A percentile compares a stretch with the other conserved stretches of the same genome.
These are phyloP conservation scores for Theobroma cacao DNA, from an alignment of 345 rosid genomes.

Conservation along the genomic window DNA sequence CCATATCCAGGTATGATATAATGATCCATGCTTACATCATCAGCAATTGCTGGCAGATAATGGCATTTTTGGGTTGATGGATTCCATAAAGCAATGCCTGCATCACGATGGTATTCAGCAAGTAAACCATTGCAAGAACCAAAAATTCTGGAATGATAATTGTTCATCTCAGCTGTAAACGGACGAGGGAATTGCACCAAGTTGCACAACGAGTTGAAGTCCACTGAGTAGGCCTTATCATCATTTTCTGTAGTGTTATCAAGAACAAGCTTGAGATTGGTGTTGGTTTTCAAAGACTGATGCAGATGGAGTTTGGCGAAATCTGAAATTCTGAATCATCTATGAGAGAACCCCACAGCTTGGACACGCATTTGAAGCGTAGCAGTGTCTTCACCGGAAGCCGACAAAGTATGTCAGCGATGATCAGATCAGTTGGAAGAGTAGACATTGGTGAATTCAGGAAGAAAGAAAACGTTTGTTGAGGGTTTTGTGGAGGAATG, in stretches of 20 bases:
- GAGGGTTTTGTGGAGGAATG: too few species aligned
- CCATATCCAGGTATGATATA: too few species aligned
- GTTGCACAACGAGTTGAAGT: not conserved
- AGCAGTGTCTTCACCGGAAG: constrained; percentile 1
- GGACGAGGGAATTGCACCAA: not conserved
- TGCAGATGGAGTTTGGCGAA: constrained; percentile 6
- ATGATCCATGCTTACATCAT: not conserved
- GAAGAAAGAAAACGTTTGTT: too few species aligned
- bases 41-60: not conserved
- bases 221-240: not conserved
- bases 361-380: not conserved
- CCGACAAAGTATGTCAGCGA: not conserved
- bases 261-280: not conserved
- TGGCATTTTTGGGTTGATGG: not conserved
- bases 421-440: not conserved
- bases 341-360: constrained; percentile 6
- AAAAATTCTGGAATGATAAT: not conserved
- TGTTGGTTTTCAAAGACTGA: not conserved
- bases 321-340: not conserved
- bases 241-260: not conserved
- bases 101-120: not conserved
- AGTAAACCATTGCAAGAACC: constrained; percentile 4
- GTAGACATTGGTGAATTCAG: not conserved
- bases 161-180: not conserved
- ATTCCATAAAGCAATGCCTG: constrained; percentile 7